Evolutionary conservation across 164 flowering plant genomes (phyloP).

Genomic region (Amborella trichopoda): DNA sequence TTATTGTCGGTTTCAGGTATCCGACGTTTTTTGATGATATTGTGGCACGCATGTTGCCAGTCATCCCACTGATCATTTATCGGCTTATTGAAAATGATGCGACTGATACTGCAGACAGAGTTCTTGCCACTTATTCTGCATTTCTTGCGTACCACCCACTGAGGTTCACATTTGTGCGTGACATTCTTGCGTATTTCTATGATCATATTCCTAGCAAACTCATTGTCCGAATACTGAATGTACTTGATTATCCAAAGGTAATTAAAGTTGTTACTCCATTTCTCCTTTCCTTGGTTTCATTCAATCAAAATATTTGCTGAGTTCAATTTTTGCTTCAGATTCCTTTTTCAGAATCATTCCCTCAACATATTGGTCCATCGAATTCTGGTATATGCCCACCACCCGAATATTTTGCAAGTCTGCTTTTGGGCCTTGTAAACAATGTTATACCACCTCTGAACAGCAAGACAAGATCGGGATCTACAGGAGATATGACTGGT

Average conservation of each 20-base stretch:
- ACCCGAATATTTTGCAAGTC: slow-evolving; percentile 77
- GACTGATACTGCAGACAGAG: slow-evolving; percentile 65
- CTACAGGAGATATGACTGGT: slow-evolving; percentile 37
- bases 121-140: slow-evolving; percentile 48
- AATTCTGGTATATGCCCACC: slow-evolving; percentile 77
- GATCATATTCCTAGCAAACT: slow-evolving; percentile 92
- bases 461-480: slow-evolving; percentile 47
- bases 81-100: slow-evolving; percentile 95
- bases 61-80: slow-evolving; percentile 80
- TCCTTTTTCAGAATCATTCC: slow-evolving; percentile 93
- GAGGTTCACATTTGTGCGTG: slow-evolving; percentile 91
- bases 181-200: slow-evolving; percentile 91
- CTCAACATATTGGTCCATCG: slow-evolving; percentile 60
- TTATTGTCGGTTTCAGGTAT: slow-evolving; percentile 34
- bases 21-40: slow-evolving; percentile 95
- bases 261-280: slow-evolving; percentile 1
- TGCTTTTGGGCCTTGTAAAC: slow-evolving; percentile 73
- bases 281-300: neutral
- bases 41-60: slow-evolving; percentile 87
- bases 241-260: slow-evolving; percentile 86
- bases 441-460: slow-evolving; percentile 77
- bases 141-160: slow-evolving; percentile 78
- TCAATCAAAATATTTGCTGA: slow-evolving; percentile 3
- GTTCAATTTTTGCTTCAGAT: slow-evolving; percentile 37
- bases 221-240: slow-evolving; percentile 61